Conservation (phyloP, 2,329 filamentous ascomycete genomes). For the Didymella keratinophila region DNA sequence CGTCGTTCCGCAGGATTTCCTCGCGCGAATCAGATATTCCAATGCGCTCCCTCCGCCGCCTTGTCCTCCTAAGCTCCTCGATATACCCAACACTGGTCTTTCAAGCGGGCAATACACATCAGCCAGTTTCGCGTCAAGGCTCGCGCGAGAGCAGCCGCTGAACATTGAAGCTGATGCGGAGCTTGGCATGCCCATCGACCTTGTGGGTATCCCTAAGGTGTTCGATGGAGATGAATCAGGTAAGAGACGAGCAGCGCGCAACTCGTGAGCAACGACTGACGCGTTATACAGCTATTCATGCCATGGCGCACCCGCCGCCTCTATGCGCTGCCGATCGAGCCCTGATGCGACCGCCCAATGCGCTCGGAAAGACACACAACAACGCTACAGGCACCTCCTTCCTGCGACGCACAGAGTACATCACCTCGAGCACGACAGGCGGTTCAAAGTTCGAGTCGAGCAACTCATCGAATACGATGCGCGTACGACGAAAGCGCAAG, state of each 20-base stretch:
- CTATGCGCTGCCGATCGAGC: slow-evolving; percentile 84
- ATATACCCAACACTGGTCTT: slow-evolving; percentile 93
- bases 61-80: slow-evolving; percentile 93
- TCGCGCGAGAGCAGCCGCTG: slow-evolving; percentile 89
- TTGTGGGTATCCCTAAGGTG: slow-evolving; percentile 92
- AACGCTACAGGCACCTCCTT: slow-evolving; percentile 86
- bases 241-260: slow-evolving; percentile 54
- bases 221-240: slow-evolving; percentile 95
- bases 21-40: slow-evolving; percentile 92
- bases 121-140: slow-evolving; percentile 85
- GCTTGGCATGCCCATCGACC: slow-evolving; percentile 94
- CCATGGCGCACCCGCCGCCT: slow-evolving; percentile 72
- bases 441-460: slow-evolving; percentile 60
- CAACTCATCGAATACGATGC: slow-evolving; percentile 57
- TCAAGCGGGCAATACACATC: slow-evolving; percentile 87
- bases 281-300: slow-evolving; percentile 74
- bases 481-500: slow-evolving; percentile 49
- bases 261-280: slow-evolving; percentile 31
- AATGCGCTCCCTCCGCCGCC: slow-evolving; percentile 95
- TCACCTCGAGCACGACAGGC: slow-evolving; percentile 63
- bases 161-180: slow-evolving; percentile 98
- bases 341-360: slow-evolving; percentile 82
- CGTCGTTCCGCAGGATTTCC: slow-evolving; percentile 88
- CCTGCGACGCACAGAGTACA: slow-evolving; percentile 95
- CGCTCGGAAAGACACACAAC: slow-evolving; percentile 83